These are phyloP conservation scores for Cladophialophora chaetospira DNA, from an alignment of 2,329 filamentous ascomycete species.

Conservation along the genomic window DNA sequence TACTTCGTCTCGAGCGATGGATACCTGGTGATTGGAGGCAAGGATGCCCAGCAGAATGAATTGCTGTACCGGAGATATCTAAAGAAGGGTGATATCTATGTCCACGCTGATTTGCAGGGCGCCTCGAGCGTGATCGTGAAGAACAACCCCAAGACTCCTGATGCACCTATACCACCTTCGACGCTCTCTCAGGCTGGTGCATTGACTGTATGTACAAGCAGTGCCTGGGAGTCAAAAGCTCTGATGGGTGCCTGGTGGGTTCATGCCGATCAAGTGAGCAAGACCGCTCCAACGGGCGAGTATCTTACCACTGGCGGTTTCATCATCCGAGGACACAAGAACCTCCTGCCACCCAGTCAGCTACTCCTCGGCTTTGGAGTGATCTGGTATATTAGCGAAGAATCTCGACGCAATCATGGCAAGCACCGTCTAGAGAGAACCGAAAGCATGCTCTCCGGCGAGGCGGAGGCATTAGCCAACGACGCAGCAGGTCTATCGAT, in stretches of 20 bases:
- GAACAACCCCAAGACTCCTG: slow-evolving; percentile 74
- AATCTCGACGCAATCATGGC: slow-evolving; percentile 77
- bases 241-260: slow-evolving; percentile 98
- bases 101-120: slow-evolving; percentile 85
- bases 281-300: slow-evolving; percentile 77
- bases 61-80: slow-evolving; percentile 85
- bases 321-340: slow-evolving; percentile 81
- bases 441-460: slow-evolving; percentile 29
- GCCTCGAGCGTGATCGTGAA: slow-evolving; percentile 87
- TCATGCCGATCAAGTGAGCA: slow-evolving; percentile 83
- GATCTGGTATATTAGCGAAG: slow-evolving; percentile 84
- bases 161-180: slow-evolving; percentile 86
- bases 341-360: slow-evolving; percentile 84
- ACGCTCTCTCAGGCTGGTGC: slow-evolving; percentile 89
- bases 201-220: slow-evolving; percentile 79
- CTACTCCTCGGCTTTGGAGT: slow-evolving; percentile 84
- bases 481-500: slow-evolving; percentile 25
- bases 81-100: slow-evolving; percentile 85
- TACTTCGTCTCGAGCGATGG: slow-evolving; percentile 97
- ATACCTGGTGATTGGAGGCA: slow-evolving; percentile 86
- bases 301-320: slow-evolving; percentile 79
- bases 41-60: slow-evolving; percentile 87
- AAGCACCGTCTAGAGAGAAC: slow-evolving; percentile 65
- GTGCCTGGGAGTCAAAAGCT: slow-evolving; percentile 94
- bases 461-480: slow-evolving; percentile 32